These are phyloP conservation scores for Castanea sativa DNA, from an alignment of 306 rosid genomes.

Conservation along the genomic window DNA sequence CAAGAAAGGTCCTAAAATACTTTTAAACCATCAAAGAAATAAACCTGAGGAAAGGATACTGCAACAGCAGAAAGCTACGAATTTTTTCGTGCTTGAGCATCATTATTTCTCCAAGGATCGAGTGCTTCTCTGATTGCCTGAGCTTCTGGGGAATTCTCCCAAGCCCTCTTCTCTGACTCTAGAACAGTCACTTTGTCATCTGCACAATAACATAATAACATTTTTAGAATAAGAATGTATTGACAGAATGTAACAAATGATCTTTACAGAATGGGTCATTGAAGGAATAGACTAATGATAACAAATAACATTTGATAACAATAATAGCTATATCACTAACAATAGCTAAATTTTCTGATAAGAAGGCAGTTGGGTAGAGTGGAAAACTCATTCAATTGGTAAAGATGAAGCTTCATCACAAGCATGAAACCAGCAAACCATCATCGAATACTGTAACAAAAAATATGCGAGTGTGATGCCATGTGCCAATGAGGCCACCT, in stretches of 20 bases:
- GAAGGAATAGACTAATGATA: neutral
- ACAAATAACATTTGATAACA: neutral
- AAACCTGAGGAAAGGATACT: neutral
- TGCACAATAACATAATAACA: slow-evolving; percentile 21
- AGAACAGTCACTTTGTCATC: slow-evolving; percentile 91
- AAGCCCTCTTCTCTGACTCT: slow-evolving; percentile 76
- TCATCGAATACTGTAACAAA: neutral
- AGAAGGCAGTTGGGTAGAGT: neutral
- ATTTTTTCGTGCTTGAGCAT: slow-evolving; percentile 26
- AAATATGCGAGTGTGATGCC: neutral
- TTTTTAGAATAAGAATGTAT: neutral
- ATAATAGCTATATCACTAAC: too few relatives aligned
- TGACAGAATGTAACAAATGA: neutral
- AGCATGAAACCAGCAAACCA: neutral
- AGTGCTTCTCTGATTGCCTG: slow-evolving; percentile 63
- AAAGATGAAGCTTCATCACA: neutral
- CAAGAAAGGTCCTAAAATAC: neutral
- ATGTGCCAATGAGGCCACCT: neutral
- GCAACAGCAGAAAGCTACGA: slow-evolving; percentile 6
- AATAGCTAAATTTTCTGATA: neutral
- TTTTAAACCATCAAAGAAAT: neutral
- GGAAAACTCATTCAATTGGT: too few relatives aligned
- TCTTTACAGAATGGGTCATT: neutral
- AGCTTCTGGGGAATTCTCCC: slow-evolving; percentile 82
- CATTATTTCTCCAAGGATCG: slow-evolving; percentile 51